phyloP scores from a whole-genome alignment of 2,329 filamentous ascomycete genomes.

The Microdochium paspali region DNA sequence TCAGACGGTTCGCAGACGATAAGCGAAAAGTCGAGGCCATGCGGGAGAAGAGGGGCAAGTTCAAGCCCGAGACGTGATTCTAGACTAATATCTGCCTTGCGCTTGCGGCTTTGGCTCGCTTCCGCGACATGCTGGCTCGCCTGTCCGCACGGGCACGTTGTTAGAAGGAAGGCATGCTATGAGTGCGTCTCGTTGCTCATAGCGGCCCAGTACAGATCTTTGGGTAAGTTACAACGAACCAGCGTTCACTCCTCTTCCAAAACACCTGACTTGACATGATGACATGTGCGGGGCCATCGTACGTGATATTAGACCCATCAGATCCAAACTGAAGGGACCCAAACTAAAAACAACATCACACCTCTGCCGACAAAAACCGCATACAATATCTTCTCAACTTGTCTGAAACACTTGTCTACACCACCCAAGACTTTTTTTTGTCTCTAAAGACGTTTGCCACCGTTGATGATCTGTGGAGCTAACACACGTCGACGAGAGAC shows the following conservation, averaged over 20 bases:
- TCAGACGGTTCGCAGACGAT: conserved; percentile 70
- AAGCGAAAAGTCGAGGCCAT: conserved; percentile 61
- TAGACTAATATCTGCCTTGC: no score
- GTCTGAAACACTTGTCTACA: conserved; percentile 34
- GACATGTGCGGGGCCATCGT: conserved; percentile 46
- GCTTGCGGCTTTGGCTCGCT: conserved; percentile 1
- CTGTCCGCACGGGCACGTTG: no score
- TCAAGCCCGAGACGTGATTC: conserved; percentile 39
- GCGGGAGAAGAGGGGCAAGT: conserved; percentile 56
- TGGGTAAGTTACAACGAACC: background rate
- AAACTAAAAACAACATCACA: background rate
- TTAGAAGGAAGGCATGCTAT: no score
- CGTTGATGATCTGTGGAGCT: background rate
- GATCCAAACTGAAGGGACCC: background rate
- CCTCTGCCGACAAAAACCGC: conserved; percentile 53
- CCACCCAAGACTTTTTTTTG: background rate
- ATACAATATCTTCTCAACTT: conserved; percentile 56
- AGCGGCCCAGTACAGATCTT: conserved; percentile 2
- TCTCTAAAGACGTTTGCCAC: background rate
- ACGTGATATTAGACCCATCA: conserved; percentile 6
- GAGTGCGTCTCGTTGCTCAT: no score
- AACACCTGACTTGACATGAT: conserved; percentile 34
- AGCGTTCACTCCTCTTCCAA: conserved; percentile 15
- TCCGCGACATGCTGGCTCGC: background rate
- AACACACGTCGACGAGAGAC: no score